These are phyloP conservation scores for Emericellopsis terricola DNA, from an alignment of 495 filamentous ascomycete genomes.

Conservation along the genomic window DNA sequence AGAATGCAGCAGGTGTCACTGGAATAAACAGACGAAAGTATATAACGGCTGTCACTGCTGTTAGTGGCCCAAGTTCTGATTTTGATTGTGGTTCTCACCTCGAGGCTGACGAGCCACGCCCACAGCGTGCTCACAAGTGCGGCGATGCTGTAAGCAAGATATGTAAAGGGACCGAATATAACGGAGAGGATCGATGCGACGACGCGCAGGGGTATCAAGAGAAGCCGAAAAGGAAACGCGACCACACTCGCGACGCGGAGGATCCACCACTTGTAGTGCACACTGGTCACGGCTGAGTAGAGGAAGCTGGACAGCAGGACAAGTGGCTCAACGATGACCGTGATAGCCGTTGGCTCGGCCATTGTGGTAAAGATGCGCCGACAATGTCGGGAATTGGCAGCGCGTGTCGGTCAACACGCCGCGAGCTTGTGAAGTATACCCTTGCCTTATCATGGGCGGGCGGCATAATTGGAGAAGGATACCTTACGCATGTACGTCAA, in stretches of 20 bases:
- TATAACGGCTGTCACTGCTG: conserved; percentile 33
- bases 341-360: conserved; percentile 7
- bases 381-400: no score
- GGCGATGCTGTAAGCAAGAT: conserved; percentile 13
- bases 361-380: no score
- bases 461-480: no score
- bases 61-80: no score
- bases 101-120: conserved; percentile 35
- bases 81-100: conserved; percentile 41
- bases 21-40: conserved; percentile 35
- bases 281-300: conserved; percentile 5
- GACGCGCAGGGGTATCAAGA: conserved; percentile 4
- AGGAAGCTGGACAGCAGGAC: conserved; percentile 13
- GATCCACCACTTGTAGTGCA: conserved; percentile 11
- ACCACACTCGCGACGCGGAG: conserved; percentile 15
- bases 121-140: conserved; percentile 7
- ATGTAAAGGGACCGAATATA: conserved; percentile 16
- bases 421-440: no score
- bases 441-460: no score
- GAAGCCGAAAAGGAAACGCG: conserved; percentile 8
- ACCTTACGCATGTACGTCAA: no score
- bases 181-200: conserved; percentile 9
- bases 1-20: no score
- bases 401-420: no score
- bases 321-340: conserved; percentile 7